Evolutionary conservation across 495 filamentous ascomycete genomes (phyloP).

Genomic region (Chaetomium fimeti): DNA sequence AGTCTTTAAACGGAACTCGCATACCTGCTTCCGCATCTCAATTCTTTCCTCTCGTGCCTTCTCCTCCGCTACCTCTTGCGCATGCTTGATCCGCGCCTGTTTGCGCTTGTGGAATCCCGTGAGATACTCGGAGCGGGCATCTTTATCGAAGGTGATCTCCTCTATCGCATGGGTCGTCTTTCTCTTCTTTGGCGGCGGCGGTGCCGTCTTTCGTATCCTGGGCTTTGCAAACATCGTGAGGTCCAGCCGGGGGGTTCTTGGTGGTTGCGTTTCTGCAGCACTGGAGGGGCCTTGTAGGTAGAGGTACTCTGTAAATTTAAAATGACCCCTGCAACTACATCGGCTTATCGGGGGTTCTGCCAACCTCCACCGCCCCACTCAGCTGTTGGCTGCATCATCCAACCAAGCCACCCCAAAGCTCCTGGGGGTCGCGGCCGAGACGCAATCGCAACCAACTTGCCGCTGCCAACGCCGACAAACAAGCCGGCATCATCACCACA

Average conservation of each 20-base stretch:
- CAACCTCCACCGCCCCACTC: constrained; percentile 21
- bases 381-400: constrained; percentile 21
- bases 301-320: constrained; percentile 17
- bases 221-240: constrained; percentile 47
- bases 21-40: constrained; percentile 68
- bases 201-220: constrained; percentile 47
- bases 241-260: neutral
- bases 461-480: constrained; percentile 18
- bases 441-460: constrained; percentile 22
- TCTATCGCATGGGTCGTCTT: constrained; percentile 61
- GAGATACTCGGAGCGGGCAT: constrained; percentile 76
- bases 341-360: constrained; percentile 27
- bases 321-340: constrained; percentile 2
- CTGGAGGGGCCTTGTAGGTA: neutral
- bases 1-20: constrained; percentile 5
- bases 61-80: constrained; percentile 71
- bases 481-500: constrained; percentile 23
- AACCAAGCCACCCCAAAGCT: constrained; percentile 13
- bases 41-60: constrained; percentile 72
- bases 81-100: constrained; percentile 73
- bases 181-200: constrained; percentile 61
- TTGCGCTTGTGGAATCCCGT: constrained; percentile 98
- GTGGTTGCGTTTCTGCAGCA: neutral
- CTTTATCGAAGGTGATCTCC: constrained; percentile 79
- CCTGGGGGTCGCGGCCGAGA: neutral